Evolutionary conservation across 768 basidiomycete genomes (phyloP), one percentile per base, ranked within the genome.

Genomic region (Dentipellis fragilis): DNA sequence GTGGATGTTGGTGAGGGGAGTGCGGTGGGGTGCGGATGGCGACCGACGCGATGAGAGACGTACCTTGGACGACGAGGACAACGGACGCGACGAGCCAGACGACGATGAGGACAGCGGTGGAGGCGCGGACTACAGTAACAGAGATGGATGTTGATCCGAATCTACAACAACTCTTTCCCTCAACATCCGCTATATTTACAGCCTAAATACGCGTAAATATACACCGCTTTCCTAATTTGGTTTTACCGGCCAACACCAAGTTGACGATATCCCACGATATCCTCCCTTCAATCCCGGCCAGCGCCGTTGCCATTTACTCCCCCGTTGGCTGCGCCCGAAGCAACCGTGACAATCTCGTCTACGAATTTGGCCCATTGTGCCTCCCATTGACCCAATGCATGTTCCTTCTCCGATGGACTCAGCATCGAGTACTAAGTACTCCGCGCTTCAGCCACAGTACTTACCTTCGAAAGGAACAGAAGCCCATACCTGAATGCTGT

Each of bases 401-500:
- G 37, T 9, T 17, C 23, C 46, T 59, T 59, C 55, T 56, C 55
- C 17, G 17, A 19, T 7, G 4, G 19, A 37, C n/a, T 36, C 21
- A 57, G 45, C 6, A 52, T 57, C 21, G 49, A 59, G n/a, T 56
- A 59, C 58, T 56, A 36, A 42, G 45, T 34, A 23, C 8, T 36
- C n/a, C 36, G n/a, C n/a, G 36, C 45, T 36, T 21, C 23, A 51
- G 36, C 10, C 10, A 22, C 34, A 11, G 14, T 37, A 29, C 51
- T 45, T 36, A 39, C 2, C n/a, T 29, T 6, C 29, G 29, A 29
- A 6, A 29, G 29, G 6, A n/a, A 23, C 1, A 17, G 23, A 17
- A 5, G 54, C 60, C 47, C 54, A 81, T 29, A 29, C 85, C 75
- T 74, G 71, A 52, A 87, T 70, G 63, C 85, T 87, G 58, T 87